phyloP scores from a whole-genome alignment of 2,329 filamentous ascomycete genomes.

The Xylaria polymorpha region DNA sequence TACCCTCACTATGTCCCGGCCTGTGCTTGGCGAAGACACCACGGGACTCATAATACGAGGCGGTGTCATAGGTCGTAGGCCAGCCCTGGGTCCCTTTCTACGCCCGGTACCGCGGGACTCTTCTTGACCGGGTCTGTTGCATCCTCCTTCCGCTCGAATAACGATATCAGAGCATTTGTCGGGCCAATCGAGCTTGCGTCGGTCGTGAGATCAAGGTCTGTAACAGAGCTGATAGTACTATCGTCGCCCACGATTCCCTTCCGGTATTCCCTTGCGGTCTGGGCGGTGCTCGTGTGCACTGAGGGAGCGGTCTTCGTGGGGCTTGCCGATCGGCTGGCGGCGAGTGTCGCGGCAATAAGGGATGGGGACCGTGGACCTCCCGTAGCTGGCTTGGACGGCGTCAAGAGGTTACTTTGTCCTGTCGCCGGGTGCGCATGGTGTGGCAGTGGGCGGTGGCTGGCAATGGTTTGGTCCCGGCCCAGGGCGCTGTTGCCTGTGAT shows the following conservation, averaged over 20 bases:
- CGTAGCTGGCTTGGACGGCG: constrained; percentile 39
- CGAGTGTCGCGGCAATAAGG: constrained; percentile 70
- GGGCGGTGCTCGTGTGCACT: constrained; percentile 42
- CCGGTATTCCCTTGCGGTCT: constrained; percentile 37
- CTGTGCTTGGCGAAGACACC: constrained; percentile 34
- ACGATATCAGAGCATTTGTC: constrained; percentile 72
- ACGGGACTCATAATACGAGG: constrained; percentile 48
- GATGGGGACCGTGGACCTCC: constrained; percentile 65
- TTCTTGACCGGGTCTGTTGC: constrained; percentile 47
- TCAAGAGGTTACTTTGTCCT: constrained; percentile 35
- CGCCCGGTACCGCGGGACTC: constrained; percentile 38
- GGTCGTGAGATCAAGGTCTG: constrained; percentile 52
- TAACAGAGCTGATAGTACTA: constrained; percentile 48
- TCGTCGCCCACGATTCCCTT: constrained; percentile 49
- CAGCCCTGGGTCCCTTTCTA: constrained; percentile 48
- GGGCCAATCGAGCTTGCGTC: constrained; percentile 71
- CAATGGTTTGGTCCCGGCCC: constrained; percentile 36
- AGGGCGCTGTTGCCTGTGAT: constrained; percentile 55
- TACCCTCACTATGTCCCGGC: background rate
- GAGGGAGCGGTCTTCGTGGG: constrained; percentile 55
- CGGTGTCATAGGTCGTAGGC: constrained; percentile 50
- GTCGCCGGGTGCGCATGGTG: constrained; percentile 37
- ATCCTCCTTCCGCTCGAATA: constrained; percentile 69
- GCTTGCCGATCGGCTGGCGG: constrained; percentile 70
- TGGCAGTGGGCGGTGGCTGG: constrained; percentile 40